Evolutionary conservation across 2,329 filamentous ascomycete species (phyloP).

Genomic region (Ceratocystis ficicola): DNA sequence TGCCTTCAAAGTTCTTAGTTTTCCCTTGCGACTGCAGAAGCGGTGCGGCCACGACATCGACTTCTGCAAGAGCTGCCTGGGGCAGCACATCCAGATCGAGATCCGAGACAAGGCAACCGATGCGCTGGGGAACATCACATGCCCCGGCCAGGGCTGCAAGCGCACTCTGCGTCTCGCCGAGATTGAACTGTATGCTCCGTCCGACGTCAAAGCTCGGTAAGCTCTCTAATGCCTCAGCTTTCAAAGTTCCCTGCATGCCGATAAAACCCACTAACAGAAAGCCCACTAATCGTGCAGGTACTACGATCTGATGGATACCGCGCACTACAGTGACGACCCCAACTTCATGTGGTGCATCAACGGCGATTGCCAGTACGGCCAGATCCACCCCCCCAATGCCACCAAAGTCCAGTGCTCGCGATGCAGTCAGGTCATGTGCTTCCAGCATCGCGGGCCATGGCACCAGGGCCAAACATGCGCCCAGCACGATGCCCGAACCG

Average conservation of each 20-base stretch:
- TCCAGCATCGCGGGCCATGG: slow-evolving; percentile 11
- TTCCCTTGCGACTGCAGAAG: background rate
- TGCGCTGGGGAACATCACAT: slow-evolving; percentile 4
- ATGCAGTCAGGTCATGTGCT: slow-evolving; percentile 7
- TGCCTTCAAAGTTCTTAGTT: slow-evolving; percentile 4
- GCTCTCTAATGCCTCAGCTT: background rate
- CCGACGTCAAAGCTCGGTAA: slow-evolving; percentile 7
- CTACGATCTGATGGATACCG: background rate
- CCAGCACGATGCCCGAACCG: background rate
- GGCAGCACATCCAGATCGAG: slow-evolving; percentile 4
- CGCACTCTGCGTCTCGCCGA: slow-evolving; percentile 8
- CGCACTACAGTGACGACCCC: slow-evolving; percentile 41
- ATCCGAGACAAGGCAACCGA: background rate
- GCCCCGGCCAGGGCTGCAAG: background rate
- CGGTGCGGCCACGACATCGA: background rate
- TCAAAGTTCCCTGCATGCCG: background rate
- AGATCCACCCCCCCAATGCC: slow-evolving; percentile 55
- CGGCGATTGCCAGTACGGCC: slow-evolving; percentile 53
- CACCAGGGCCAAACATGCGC: slow-evolving; percentile 8
- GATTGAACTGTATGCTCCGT: slow-evolving; percentile 8
- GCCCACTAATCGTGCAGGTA: background rate
- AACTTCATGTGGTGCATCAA: slow-evolving; percentile 64
- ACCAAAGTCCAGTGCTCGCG: slow-evolving; percentile 55
- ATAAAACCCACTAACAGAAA: too few species aligned
- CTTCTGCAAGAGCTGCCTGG: slow-evolving; percentile 13